Percentiles rank a stretch among this genome's conserved stretches.
phyloP scores from a whole-genome alignment of 345 rosid species.

The Camelina neglecta region DNA sequence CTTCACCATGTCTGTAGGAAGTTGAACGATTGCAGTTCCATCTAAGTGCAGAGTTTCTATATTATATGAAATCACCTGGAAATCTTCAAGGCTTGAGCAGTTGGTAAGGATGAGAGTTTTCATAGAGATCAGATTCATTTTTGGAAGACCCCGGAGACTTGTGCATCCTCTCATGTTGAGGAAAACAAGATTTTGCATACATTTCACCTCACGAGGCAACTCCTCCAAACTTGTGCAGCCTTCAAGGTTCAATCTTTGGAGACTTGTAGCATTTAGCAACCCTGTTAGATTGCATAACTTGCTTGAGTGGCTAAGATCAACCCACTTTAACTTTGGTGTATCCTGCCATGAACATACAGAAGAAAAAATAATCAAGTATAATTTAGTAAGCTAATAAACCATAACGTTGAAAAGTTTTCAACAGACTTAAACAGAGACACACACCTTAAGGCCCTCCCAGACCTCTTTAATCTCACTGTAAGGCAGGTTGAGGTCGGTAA shows the following conservation, averaged over 20 bases:
- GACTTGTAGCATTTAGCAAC: conserved; percentile 31
- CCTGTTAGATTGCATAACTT: conserved; percentile 35
- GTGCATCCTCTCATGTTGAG: conserved; percentile 41
- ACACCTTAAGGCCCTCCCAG: conserved; percentile 40
- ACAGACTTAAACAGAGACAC: neutral
- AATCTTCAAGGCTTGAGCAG: conserved; percentile 31
- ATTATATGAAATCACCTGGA: conserved; percentile 19
- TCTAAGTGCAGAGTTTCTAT: conserved; percentile 22
- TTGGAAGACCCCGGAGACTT: conserved; percentile 13
- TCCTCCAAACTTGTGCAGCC: conserved; percentile 38
- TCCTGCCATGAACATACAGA: conserved; percentile 21
- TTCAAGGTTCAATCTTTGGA: conserved; percentile 40
- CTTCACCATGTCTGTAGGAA: conserved; percentile 27
- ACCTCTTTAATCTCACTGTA: conserved; percentile 36
- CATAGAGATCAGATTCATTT: conserved; percentile 6
- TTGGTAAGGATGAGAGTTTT: conserved; percentile 33
- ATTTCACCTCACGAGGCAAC: neutral
- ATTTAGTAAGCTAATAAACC: neutral
- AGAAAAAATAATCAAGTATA: neutral
- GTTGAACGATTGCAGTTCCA: conserved; percentile 26
- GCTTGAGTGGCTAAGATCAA: conserved; percentile 34
- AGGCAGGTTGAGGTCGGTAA: conserved; percentile 32
- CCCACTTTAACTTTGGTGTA: conserved; percentile 38
- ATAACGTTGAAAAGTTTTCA: neutral
- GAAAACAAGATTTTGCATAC: conserved; percentile 20